Evolutionary conservation across 306 rosid genomes (phyloP), one percentile per base, ranked within the genome.

Genomic region (Fragaria iinumae): DNA sequence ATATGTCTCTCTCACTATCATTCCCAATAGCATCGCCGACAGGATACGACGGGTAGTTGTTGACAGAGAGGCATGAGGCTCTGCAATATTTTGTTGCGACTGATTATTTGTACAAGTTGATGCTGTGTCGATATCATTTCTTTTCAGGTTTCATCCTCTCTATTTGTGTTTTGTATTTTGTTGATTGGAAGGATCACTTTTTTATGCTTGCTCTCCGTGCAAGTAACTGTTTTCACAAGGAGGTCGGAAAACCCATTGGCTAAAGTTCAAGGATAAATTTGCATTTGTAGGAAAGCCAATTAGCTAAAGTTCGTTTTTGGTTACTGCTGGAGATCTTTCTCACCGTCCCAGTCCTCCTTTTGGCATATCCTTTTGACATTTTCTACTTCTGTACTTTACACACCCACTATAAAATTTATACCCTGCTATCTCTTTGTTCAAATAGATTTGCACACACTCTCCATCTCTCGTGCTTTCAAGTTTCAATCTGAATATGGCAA

Each of bases 331-430:
- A 60, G 59, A 78, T 69, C 80, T 87, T 89, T 87, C 84, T 78
- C 72, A 89, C 83, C 91, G 69, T 79, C 87, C 83, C 76, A 65
- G 72, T 88, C 39, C 80, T 89, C 23, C 66, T 71, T 66, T 80
- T 65, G 78, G 56, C 80, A 41, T 70, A 7, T 81, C 43, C 44
- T 32, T 73, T 69, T 62, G 73, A 20, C 60, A 17, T 47, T 50
- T 55, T 67, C 29, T 52, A 43, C 63, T 49, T 63, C 23, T 57
- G 52, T 81, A 66, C 65, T 75, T 65, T 77, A 65, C 77, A 67
- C 18, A 52, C 38, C 47, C 55, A 16, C 53, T 34, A 47, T 79
- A 72, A 62, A 55, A 57, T 48, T 9, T 70, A 49, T 43, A 25
- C 43, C 69, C 68, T n/a, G 74, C 75, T 43, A 67, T 39, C 76